These are phyloP conservation scores for Cadophora luteo-olivacea DNA, from an alignment of 2,329 filamentous ascomycete genomes.

Conservation along the genomic window DNA sequence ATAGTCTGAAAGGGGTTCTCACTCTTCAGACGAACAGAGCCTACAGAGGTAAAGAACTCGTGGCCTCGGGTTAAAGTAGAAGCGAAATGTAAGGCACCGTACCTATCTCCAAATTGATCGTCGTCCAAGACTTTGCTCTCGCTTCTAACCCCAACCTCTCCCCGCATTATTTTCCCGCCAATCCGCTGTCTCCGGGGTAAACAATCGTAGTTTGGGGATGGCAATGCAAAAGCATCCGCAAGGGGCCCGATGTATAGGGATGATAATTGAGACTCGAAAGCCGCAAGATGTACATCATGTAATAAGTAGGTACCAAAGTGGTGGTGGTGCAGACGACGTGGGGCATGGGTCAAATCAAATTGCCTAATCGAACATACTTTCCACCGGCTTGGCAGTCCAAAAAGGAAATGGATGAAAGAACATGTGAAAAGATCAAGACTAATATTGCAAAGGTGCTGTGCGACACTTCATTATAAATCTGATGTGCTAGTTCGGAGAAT, in stretches of 20 bases:
- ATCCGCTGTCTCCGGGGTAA: background rate
- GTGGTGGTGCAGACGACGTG: background rate
- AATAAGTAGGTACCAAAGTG: background rate
- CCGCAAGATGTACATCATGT: background rate
- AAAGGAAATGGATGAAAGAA: background rate
- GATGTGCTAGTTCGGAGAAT: background rate
- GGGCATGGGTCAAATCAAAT: background rate
- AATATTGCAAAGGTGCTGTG: background rate
- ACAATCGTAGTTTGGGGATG: background rate
- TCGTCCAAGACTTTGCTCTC: constrained; percentile 6
- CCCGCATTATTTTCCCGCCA: constrained; percentile 15
- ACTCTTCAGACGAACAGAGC: background rate
- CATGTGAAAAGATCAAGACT: background rate
- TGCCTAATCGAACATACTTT: background rate
- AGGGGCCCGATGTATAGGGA: background rate
- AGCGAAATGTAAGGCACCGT: constrained; percentile 14
- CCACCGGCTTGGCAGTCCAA: background rate
- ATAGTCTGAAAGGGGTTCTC: background rate
- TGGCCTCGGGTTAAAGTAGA: constrained; percentile 16
- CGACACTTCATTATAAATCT: background rate
- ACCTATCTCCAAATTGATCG: background rate
- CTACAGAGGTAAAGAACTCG: constrained; percentile 1
- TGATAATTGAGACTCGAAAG: background rate
- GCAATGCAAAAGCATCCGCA: background rate
- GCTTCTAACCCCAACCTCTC: background rate